phyloP scores from a whole-genome alignment of 805 yeast genomes.

The Yamadazyma philogaea region DNA sequence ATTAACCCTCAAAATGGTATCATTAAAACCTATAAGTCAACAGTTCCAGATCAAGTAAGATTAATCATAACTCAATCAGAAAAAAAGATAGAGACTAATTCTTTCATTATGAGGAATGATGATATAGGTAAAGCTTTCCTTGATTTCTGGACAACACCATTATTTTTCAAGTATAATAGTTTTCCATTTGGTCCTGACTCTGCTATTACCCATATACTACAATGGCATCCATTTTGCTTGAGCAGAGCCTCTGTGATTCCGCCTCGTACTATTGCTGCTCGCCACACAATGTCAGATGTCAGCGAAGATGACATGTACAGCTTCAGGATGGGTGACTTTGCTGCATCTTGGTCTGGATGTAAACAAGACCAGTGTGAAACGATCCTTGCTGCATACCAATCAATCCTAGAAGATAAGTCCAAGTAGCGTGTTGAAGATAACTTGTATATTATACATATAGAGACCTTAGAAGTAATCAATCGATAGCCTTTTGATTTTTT shows the following conservation, averaged over 20 bases:
- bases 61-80: slow-evolving; percentile 70
- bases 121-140: slow-evolving; percentile 61
- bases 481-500: background rate
- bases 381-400: slow-evolving; percentile 31
- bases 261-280: slow-evolving; percentile 34
- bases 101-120: slow-evolving; percentile 71
- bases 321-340: slow-evolving; percentile 65
- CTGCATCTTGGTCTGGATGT: slow-evolving; percentile 61
- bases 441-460: background rate
- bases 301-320: slow-evolving; percentile 35
- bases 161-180: slow-evolving; percentile 62
- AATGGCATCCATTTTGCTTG: slow-evolving; percentile 89
- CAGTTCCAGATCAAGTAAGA: slow-evolving; percentile 51
- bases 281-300: slow-evolving; percentile 24
- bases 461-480: slow-evolving; percentile 2
- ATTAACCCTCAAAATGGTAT: slow-evolving; percentile 66
- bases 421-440: background rate
- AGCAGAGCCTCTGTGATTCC: slow-evolving; percentile 73
- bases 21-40: slow-evolving; percentile 64
- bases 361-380: slow-evolving; percentile 50
- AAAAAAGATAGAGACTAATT: slow-evolving; percentile 59
- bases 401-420: background rate
- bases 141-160: slow-evolving; percentile 77
- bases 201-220: slow-evolving; percentile 83
- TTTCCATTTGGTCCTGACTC: slow-evolving; percentile 58